Evolutionary conservation across 768 basidiomycete species (phyloP).

Genomic region (Phlegmacium glaucopus): DNA sequence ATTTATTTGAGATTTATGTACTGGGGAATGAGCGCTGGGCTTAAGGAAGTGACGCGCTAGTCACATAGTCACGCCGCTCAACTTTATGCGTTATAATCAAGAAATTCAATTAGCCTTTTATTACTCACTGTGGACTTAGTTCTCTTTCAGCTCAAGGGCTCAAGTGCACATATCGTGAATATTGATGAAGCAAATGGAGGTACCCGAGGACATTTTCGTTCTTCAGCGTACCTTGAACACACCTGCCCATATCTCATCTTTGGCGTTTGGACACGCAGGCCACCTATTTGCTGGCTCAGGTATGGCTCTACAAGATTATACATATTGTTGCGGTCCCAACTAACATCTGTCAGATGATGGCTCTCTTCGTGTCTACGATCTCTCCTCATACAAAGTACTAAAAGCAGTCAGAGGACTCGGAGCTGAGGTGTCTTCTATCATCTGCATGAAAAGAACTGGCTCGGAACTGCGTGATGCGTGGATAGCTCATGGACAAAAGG

Average conservation of each 20-base stretch:
- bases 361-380: constrained; percentile 60
- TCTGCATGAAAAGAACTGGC: constrained; percentile 38
- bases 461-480: constrained; percentile 49
- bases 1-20: too few species aligned
- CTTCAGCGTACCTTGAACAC: constrained; percentile 16
- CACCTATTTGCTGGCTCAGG: constrained; percentile 64
- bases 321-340: background rate
- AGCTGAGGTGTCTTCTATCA: constrained; percentile 61
- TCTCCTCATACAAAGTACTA: constrained; percentile 54
- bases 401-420: constrained; percentile 60
- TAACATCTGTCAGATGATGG: constrained; percentile 55
- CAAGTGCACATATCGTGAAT: background rate
- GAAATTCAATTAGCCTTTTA: too few species aligned
- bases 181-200: constrained; percentile 3
- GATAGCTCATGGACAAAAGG: constrained; percentile 63
- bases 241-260: constrained; percentile 41
- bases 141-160: too few species aligned
- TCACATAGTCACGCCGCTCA: too few species aligned
- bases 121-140: too few species aligned
- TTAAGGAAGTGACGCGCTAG: too few species aligned
- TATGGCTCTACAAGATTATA: constrained; percentile 20
- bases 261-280: constrained; percentile 45
- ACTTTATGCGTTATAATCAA: too few species aligned
- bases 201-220: constrained; percentile 9
- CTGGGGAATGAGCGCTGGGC: too few species aligned